Percentiles rank a stretch among this genome's conserved stretches.
Conservation (phyloP, 805 yeast genomes). For the Kurtzmaniella fragi region DNA sequence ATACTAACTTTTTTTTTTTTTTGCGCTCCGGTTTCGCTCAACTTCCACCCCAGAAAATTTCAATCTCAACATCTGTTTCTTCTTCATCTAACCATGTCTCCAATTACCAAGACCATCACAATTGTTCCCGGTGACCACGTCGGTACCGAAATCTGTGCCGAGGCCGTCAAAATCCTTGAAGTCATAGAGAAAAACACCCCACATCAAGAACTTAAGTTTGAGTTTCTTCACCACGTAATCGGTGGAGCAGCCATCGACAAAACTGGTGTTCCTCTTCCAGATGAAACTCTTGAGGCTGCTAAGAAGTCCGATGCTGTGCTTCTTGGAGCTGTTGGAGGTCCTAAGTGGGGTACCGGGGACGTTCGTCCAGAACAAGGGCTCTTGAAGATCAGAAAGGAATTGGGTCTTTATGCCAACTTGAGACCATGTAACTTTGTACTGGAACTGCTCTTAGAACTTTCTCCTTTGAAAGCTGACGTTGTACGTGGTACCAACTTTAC, state of each 20-base stretch:
- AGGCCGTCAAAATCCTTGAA: constrained; percentile 86
- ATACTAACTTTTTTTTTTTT: too few species aligned
- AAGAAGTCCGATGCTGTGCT: constrained; percentile 91
- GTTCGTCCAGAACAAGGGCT: constrained; percentile 98
- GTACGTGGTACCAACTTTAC: constrained; percentile 89
- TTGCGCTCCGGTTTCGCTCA: too few species aligned
- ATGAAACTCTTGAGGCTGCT: constrained; percentile 75
- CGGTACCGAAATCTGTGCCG: constrained; percentile 84
- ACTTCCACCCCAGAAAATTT: too few species aligned
- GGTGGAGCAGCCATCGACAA: constrained; percentile 99
- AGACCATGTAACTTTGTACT: constrained; percentile 94
- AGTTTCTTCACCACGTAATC: constrained; percentile 78
- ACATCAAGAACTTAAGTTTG: constrained; percentile 48
- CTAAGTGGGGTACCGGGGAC: constrained; percentile 96
- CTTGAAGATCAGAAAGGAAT: constrained; percentile 88
- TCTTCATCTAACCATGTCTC: constrained; percentile 1
- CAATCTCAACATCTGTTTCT: too few species aligned
- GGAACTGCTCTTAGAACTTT: constrained; percentile 75
- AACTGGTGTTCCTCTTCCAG: constrained; percentile 87
- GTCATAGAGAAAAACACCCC: constrained; percentile 58
- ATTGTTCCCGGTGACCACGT: constrained; percentile 96
- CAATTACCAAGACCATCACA: constrained; percentile 61
- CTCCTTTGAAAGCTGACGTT: constrained; percentile 81
- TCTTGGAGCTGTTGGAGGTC: constrained; percentile 98
- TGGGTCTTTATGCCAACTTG: constrained; percentile 89